Evolutionary conservation across 805 yeast genomes (phyloP).

Genomic region (Metschnikowia baotianmanensis): DNA sequence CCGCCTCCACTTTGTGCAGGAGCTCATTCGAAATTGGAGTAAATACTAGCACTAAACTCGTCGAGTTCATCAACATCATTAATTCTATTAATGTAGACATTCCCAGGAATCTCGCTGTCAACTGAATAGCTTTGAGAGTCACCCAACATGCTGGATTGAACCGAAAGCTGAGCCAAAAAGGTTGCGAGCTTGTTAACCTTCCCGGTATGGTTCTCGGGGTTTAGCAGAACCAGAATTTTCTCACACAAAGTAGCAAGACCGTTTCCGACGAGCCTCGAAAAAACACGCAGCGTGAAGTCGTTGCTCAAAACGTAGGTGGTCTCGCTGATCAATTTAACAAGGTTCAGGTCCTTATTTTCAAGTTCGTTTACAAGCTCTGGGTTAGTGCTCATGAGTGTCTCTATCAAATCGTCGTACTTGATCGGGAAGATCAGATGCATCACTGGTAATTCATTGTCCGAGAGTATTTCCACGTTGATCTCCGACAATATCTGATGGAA

Average conservation of each 20-base stretch:
- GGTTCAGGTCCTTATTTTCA: slow-evolving; percentile 35
- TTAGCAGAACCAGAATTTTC: slow-evolving; percentile 30
- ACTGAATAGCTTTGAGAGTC: slow-evolving; percentile 39
- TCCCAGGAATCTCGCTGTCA: slow-evolving; percentile 33
- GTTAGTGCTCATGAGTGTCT: slow-evolving; percentile 48
- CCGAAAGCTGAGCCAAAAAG: slow-evolving; percentile 63
- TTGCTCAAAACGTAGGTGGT: slow-evolving; percentile 41
- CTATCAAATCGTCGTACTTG: slow-evolving; percentile 37
- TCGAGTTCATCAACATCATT: slow-evolving; percentile 60
- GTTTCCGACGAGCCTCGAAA: slow-evolving; percentile 31
- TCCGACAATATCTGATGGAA: slow-evolving; percentile 43
- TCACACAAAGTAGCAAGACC: slow-evolving; percentile 35
- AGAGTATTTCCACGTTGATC: slow-evolving; percentile 23
- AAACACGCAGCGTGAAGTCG: slow-evolving; percentile 29
- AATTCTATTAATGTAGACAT: slow-evolving; percentile 35
- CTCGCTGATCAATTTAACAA: slow-evolving; percentile 44
- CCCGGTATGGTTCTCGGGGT: slow-evolving; percentile 19
- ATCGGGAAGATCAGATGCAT: slow-evolving; percentile 36
- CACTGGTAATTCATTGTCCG: slow-evolving; percentile 16
- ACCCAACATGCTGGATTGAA: slow-evolving; percentile 56
- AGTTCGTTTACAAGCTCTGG: slow-evolving; percentile 40
- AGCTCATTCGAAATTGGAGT: slow-evolving; percentile 63
- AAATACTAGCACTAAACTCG: slow-evolving; percentile 86
- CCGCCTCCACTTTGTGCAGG: neutral
- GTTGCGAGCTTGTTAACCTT: slow-evolving; percentile 51